Conservation (phyloP, 371 early-diverging fungal species). For the Mucor saturninus region DNA sequence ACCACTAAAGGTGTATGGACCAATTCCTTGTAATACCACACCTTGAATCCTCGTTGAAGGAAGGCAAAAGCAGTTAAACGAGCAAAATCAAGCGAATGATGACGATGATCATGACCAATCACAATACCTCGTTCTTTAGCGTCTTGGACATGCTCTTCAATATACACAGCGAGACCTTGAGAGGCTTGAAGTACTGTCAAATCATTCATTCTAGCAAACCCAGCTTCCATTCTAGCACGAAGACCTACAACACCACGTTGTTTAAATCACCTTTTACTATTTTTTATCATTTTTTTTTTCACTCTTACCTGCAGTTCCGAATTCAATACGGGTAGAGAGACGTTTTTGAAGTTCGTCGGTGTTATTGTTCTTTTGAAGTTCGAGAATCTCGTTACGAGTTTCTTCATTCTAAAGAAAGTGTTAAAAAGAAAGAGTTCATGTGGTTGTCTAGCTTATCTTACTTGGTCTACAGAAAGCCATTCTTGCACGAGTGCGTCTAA, state of each 20-base stretch:
- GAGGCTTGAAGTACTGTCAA: constrained; percentile 92
- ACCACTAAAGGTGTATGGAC: constrained; percentile 92
- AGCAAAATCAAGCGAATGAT: constrained; percentile 87
- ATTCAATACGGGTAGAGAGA: constrained; percentile 79
- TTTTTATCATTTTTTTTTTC: neutral
- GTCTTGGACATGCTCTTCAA: constrained; percentile 55
- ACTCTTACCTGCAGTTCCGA: constrained; percentile 84
- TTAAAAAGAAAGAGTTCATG: neutral
- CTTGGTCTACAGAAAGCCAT: constrained; percentile 80
- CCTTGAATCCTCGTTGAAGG: constrained; percentile 79
- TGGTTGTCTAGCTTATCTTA: constrained; percentile 26
- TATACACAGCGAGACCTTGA: constrained; percentile 72
- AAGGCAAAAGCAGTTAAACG: constrained; percentile 87
- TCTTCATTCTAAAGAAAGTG: constrained; percentile 61
- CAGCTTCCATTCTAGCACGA: constrained; percentile 93
- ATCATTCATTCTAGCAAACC: constrained; percentile 95
- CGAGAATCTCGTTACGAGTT: constrained; percentile 67
- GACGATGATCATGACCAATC: constrained; percentile 95
- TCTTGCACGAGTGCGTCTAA: constrained; percentile 48
- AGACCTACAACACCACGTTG: constrained; percentile 59
- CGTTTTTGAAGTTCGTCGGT: constrained; percentile 64
- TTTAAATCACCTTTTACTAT: neutral
- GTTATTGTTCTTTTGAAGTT: constrained; percentile 58
- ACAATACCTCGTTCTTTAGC: constrained; percentile 81
- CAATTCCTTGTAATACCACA: constrained; percentile 76